A percentile compares a stretch with the other conserved stretches of the same genome.
Conservation (phyloP, 805 yeast species). For the Cyberlindnera lachancei region DNA sequence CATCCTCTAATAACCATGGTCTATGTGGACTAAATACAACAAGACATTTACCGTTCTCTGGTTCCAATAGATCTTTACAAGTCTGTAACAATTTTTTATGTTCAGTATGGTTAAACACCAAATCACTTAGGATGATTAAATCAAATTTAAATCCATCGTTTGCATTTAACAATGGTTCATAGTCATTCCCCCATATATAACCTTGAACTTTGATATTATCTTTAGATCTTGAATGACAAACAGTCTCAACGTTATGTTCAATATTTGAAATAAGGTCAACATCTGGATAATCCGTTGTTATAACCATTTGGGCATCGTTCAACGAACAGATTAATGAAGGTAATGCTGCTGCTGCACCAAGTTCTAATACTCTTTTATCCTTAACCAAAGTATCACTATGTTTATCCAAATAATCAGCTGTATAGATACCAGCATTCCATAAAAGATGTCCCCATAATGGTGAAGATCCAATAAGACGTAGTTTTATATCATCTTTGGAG, state of each 20-base stretch:
- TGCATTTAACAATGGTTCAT: slow-evolving; percentile 28
- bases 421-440: slow-evolving; percentile 90
- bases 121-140: slow-evolving; percentile 74
- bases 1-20: slow-evolving; percentile 63
- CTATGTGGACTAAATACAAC: slow-evolving; percentile 96
- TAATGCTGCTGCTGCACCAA: slow-evolving; percentile 94
- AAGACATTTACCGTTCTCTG: slow-evolving; percentile 56
- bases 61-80: slow-evolving; percentile 47
- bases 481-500: slow-evolving; percentile 38
- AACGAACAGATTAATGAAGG: slow-evolving; percentile 75
- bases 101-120: slow-evolving; percentile 90
- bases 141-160: slow-evolving; percentile 51
- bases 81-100: slow-evolving; percentile 65
- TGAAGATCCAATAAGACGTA: slow-evolving; percentile 78
- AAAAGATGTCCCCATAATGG: slow-evolving; percentile 95
- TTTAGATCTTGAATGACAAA: slow-evolving; percentile 22
- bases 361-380: slow-evolving; percentile 68
- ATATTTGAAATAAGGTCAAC: slow-evolving; percentile 73
- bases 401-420: slow-evolving; percentile 73
- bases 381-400: slow-evolving; percentile 44
- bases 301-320: slow-evolving; percentile 63
- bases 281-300: slow-evolving; percentile 93
- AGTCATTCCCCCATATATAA: slow-evolving; percentile 65
- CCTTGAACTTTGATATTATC: slow-evolving; percentile 49
- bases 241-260: slow-evolving; percentile 53